phyloP scores from a whole-genome alignment of 495 filamentous ascomycete species.

The Penicillium longicatenatum region DNA sequence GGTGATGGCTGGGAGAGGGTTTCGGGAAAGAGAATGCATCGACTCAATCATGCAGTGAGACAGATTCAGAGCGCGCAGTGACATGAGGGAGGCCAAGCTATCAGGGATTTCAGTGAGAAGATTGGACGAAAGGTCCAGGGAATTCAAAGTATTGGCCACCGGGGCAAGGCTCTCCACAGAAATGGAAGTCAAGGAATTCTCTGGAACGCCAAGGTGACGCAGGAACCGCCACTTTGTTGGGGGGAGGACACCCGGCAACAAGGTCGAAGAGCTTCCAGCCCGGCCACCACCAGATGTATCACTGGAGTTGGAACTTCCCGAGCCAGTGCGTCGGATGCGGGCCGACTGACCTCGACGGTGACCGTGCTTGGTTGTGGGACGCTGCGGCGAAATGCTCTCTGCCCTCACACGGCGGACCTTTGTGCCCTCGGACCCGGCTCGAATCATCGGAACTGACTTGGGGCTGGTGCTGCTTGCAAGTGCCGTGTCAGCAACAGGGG shows the following conservation, averaged over 20 bases:
- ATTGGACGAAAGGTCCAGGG: constrained; percentile 89
- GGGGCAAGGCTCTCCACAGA: constrained; percentile 72
- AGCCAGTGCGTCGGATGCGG: constrained; percentile 81
- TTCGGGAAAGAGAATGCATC: constrained; percentile 80
- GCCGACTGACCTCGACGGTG: constrained; percentile 57
- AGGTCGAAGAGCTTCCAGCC: constrained; percentile 71
- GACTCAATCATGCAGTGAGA: constrained; percentile 98
- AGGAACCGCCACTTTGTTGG: constrained; percentile 92
- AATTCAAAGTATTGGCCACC: constrained; percentile 81
- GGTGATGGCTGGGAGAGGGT: constrained; percentile 89
- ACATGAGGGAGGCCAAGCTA: constrained; percentile 76
- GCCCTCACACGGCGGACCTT: constrained; percentile 54
- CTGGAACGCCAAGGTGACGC: constrained; percentile 85
- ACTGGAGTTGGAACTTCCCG: constrained; percentile 90
- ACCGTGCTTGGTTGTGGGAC: constrained; percentile 72
- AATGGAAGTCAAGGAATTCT: constrained; percentile 84
- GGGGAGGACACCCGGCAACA: constrained; percentile 66
- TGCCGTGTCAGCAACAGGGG: constrained; percentile 56
- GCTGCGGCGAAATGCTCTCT: constrained; percentile 75
- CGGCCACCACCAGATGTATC: constrained; percentile 68
- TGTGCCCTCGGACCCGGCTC: constrained; percentile 52
- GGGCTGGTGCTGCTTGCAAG: constrained; percentile 49
- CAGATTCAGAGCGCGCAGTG: constrained; percentile 84
- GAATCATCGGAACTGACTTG: constrained; percentile 49
- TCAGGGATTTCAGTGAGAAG: constrained; percentile 90